Conservation (phyloP, 306 rosid genomes). For the Biancaea sappan region DNA sequence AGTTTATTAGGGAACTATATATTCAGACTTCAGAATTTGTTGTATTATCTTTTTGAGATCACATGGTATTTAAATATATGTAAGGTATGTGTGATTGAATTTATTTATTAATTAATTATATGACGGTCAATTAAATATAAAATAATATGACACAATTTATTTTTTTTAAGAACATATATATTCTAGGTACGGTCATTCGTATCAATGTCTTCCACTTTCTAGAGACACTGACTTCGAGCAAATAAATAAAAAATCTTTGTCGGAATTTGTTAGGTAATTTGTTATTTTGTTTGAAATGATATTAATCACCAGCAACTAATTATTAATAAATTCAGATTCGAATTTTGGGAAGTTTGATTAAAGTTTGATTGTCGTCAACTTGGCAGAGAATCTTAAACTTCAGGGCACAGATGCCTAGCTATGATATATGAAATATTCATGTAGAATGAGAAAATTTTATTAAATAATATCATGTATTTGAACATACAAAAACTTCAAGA, state of each 20-base stretch:
- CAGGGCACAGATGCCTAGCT: neutral
- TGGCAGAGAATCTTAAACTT: neutral
- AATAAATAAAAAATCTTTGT: neutral
- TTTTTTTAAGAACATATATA: neutral
- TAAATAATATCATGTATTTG: neutral
- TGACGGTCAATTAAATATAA: neutral
- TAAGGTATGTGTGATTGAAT: neutral
- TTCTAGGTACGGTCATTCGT: neutral
- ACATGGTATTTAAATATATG: neutral
- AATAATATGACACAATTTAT: neutral
- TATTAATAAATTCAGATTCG: neutral
- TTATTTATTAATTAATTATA: no score
- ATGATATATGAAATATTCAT: neutral
- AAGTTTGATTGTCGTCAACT: neutral
- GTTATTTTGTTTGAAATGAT: no score
- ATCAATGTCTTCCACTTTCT: conserved; percentile 18
- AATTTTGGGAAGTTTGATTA: neutral
- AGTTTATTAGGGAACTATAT: neutral
- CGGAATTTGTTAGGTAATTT: conserved; percentile 9
- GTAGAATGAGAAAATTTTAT: neutral
- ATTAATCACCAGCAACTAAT: neutral
- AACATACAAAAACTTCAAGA: neutral
- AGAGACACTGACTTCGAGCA: neutral
- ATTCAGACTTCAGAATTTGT: neutral
- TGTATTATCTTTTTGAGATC: neutral